Base-by-base conservation (phyloP, 805 yeast species). In the Hanseniaspora occidentalis region DNA sequence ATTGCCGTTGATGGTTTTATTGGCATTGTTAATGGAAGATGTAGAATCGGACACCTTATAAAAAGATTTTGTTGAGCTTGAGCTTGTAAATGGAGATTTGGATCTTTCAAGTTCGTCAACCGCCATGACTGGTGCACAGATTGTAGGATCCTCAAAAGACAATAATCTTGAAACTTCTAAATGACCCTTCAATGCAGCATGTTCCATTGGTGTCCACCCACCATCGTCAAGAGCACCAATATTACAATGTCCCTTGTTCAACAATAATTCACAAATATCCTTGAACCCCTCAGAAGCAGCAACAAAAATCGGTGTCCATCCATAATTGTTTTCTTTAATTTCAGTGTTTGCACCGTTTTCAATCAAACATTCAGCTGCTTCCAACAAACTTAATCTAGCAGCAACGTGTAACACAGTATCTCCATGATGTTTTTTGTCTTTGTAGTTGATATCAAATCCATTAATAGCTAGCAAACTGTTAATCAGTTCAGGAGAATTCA, bases 201-300 rank as follows among this genome's bases (percentile, higher is more conserved):
- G 97, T 53, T 89, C 97, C 77, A 85, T 77, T n/a, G 97, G 95
- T 16, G 85, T 75, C 97, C 97, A 89, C 0, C 96, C 96, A 39
- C 92, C 79, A 36, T 75, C 79, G 61, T 89, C 97, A 14, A 71
- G 67, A 21, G 66, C 60, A 35, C 72, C 70, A 43, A 63, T 72
- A 6, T 66, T 62, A 4, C 85, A 81, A 3, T 38, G 31, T 17
- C 75, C 76, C 34, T 67, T 53, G 0, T 62, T 60, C 22, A 79
- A 57, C 45, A 89, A 65, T 7, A 71, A 45, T 34, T 70, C 57
- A 5, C 77, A 84, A 33, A 84, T 67, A 2, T 71, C 72, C 31
- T 51, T 52, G 41, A 62, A 73, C 1, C 96, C 96, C 52, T 88
- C 95, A 13, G 86, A 80, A 0, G 95, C 88, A 10, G 96, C 94